phyloP scores from a whole-genome alignment of 305 asterid species.

The Solanum hybrid region DNA sequence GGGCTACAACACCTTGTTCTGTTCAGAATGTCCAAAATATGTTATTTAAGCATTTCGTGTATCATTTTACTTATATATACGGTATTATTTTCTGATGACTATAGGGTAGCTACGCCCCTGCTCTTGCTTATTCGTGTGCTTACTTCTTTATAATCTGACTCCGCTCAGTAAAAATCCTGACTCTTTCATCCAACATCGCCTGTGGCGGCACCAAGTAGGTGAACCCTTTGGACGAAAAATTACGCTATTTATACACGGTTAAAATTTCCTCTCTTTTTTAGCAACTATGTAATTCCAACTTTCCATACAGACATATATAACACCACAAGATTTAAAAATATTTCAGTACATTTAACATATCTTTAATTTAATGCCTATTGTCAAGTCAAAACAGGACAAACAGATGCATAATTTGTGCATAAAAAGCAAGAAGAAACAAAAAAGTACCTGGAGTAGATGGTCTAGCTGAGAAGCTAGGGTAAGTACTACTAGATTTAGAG shows the following conservation, averaged over 20 bases:
- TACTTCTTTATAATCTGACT: not conserved
- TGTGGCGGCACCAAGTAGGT: too few species aligned
- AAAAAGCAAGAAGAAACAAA: not conserved
- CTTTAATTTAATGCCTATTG: too few species aligned
- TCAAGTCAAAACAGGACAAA: not conserved
- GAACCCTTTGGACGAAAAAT: not conserved
- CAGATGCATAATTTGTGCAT: not conserved
- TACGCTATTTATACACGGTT: too few species aligned
- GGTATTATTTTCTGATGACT: too few species aligned
- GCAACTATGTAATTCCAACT: not conserved
- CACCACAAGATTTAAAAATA: not conserved
- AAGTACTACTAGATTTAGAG: constrained; percentile 26
- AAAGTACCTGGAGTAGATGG: constrained; percentile 35
- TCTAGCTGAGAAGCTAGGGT: constrained; percentile 7
- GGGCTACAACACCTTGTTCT: too few species aligned
- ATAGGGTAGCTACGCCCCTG: too few species aligned
- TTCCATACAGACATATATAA: not conserved
- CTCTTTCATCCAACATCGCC: not conserved
- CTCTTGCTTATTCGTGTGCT: not conserved
- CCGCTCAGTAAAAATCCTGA: not conserved
- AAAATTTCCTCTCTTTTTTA: not conserved
- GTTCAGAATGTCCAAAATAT: too few species aligned
- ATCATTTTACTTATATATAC: too few species aligned
- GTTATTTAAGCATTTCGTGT: too few species aligned
- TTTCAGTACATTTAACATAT: too few species aligned